Evolutionary conservation across 139 green algal genomes (phyloP), one percentile per base, ranked within the genome.

Genomic region (Chlamydomonas sphaeroides): DNA sequence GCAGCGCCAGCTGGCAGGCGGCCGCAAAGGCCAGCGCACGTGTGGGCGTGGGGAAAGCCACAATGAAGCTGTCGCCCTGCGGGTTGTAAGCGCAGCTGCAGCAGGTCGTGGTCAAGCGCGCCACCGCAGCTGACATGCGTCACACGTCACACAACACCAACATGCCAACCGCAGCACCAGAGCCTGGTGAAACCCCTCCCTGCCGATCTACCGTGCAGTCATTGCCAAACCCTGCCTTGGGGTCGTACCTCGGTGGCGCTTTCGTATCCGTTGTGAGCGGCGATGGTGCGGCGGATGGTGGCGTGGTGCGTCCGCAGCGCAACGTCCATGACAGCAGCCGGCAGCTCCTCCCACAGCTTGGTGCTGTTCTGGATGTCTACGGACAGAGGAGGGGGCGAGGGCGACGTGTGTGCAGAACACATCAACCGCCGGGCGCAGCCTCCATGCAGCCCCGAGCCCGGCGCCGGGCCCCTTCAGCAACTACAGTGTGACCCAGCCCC

Each of bases 31-130:
- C 41, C 26, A 90, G 25, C 2, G 88, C 88, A 56, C 87, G 83
- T 30, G 53, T 41, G 10, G 83, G 77, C 20, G 62, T 32, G 65
- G 89, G 79, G 75, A 92, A 92, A 23, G 85, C 88, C 18, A 89
- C 8, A 26, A 85, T 76, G 80, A 90, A 90, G 15, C 61, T 48
- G 75, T 90, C 86, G 11, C 86, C 86, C 65, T 86, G 73, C 39
- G 61, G 45, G 10, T 51, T 51, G 45, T 51, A 8, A 8, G 10
- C 45, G 14, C 45, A 51, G 14, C 45, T 8, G 45, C 14, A 51
- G 8, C 10, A 51, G 8, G 45, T 14, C 45, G 8, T 51, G 45
- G 45, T 8, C 10, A 14, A 51, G 8, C 14, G 45, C 8, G 14
- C 10, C 14, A 14, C 10, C 10, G 45, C 10, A 51, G 45, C 10